Percentiles rank a stretch among this genome's conserved stretches.
Conservation (phyloP, 2,329 filamentous ascomycete species). For the Sporothrix luriei region DNA sequence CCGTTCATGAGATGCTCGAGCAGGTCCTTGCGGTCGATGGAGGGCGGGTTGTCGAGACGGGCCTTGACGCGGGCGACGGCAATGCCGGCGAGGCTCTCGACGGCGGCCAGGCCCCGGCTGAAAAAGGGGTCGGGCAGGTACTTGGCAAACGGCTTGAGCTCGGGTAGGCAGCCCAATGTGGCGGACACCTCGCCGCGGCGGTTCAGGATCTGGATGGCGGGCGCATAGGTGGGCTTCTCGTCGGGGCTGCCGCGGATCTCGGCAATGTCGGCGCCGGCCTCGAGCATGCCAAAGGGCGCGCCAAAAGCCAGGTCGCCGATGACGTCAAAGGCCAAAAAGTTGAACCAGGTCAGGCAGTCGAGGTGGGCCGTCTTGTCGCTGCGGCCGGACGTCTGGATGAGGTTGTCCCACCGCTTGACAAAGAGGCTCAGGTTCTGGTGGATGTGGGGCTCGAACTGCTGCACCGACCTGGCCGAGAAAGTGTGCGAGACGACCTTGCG, state of each 20-base stretch:
- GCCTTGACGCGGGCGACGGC: conserved; percentile 79
- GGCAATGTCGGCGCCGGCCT: conserved; percentile 72
- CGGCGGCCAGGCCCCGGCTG: conserved; percentile 69
- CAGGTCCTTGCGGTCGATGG: conserved; percentile 72
- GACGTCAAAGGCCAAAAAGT: conserved; percentile 61
- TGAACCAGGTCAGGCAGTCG: conserved; percentile 81
- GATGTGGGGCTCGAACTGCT: conserved; percentile 88
- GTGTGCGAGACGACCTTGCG: conserved; percentile 86
- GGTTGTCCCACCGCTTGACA: conserved; percentile 69
- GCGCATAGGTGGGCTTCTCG: conserved; percentile 66
- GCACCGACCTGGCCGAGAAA: conserved; percentile 78
- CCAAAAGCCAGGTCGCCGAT: conserved; percentile 68
- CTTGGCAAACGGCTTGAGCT: conserved; percentile 75
- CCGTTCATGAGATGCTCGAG: conserved; percentile 84
- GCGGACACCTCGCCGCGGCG: conserved; percentile 83
- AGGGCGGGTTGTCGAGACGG: conserved; percentile 69
- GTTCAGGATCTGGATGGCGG: conserved; percentile 86
- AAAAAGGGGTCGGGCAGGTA: conserved; percentile 85
- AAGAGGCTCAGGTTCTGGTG: conserved; percentile 76
- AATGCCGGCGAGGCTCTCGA: conserved; percentile 82
- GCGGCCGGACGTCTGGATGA: conserved; percentile 52
- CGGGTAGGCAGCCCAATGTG: conserved; percentile 72
- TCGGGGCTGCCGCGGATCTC: conserved; percentile 68
- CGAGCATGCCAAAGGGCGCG: conserved; percentile 80
- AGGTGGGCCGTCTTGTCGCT: conserved; percentile 62